A percentile compares a stretch with the other conserved stretches of the same genome.
Conservation (phyloP, 441 rosid genomes). For the Adansonia grandidieri region DNA sequence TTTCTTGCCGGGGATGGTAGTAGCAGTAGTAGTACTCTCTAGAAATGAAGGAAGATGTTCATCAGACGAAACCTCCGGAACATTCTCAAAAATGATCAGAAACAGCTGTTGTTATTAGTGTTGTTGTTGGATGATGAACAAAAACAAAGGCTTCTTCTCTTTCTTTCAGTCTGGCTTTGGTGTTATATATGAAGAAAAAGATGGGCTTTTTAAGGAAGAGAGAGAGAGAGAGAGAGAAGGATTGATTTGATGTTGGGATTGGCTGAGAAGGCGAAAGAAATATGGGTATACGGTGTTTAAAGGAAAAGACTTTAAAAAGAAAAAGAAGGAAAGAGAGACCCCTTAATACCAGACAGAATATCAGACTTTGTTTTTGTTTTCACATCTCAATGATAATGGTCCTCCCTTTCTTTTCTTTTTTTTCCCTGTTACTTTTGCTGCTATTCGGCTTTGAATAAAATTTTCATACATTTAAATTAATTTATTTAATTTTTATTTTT, state of each 20-base stretch:
- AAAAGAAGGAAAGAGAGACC: slow-evolving; percentile 20
- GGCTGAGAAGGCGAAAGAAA: neutral
- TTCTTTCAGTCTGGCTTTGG: neutral
- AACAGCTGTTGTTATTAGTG: neutral
- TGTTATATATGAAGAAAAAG: neutral
- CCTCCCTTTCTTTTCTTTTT: slow-evolving; percentile 9
- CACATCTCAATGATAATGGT: slow-evolving; percentile 27
- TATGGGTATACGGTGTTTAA: slow-evolving; percentile 23
- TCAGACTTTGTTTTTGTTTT: slow-evolving; percentile 46
- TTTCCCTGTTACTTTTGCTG: slow-evolving; percentile 27
- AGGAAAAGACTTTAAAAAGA: slow-evolving; percentile 31
- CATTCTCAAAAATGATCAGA: slow-evolving; percentile 28
- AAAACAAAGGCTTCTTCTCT: slow-evolving; percentile 4
- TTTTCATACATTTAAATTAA: too few relatives aligned
- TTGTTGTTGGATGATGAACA: neutral
- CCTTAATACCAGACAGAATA: slow-evolving; percentile 83
- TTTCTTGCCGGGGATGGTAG: neutral
- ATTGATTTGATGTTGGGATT: slow-evolving; percentile 33
- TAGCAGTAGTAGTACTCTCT: neutral
- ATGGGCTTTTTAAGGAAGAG: neutral
- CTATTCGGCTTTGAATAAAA: neutral
- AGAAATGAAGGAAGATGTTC: slow-evolving; percentile 29
- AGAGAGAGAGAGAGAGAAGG: slow-evolving; percentile 6
- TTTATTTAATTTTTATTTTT: too few relatives aligned
- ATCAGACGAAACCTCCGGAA: slow-evolving; percentile 23